These are phyloP conservation scores for Candida anutae DNA, from an alignment of 1,139 yeast species.

Conservation along the genomic window DNA sequence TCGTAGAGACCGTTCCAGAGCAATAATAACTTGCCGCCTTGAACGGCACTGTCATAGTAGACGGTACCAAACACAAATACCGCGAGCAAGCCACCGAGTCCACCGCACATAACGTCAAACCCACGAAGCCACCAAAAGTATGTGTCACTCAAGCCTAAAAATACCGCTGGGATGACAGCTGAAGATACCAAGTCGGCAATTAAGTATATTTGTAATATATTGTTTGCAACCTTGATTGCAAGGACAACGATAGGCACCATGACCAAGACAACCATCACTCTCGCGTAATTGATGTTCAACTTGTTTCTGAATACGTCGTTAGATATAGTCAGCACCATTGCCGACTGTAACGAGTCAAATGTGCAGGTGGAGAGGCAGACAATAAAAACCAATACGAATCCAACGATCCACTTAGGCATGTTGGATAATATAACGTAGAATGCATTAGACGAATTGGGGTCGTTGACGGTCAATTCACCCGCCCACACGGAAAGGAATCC, in stretches of 20 bases:
- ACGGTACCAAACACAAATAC: constrained; percentile 81
- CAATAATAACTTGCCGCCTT: constrained; percentile 71
- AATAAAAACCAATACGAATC: constrained; percentile 70
- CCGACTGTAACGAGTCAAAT: constrained; percentile 83
- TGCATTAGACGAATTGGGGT: constrained; percentile 53
- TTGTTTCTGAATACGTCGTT: constrained; percentile 85
- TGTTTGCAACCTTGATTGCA: constrained; percentile 72
- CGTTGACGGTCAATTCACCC: constrained; percentile 57
- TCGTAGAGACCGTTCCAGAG: constrained; percentile 74
- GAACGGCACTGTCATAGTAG: constrained; percentile 61
- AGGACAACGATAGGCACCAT: constrained; percentile 83
- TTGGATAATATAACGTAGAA: constrained; percentile 62
- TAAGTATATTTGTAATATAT: constrained; percentile 77
- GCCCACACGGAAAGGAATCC: constrained; percentile 92
- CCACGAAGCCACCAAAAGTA: constrained; percentile 68
- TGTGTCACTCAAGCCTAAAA: constrained; percentile 64
- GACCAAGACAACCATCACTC: constrained; percentile 64
- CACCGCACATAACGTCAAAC: constrained; percentile 75
- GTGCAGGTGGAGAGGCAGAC: constrained; percentile 78
- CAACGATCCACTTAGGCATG: constrained; percentile 86
- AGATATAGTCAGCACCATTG: constrained; percentile 80
- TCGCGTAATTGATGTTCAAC: constrained; percentile 55
- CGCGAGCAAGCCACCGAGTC: constrained; percentile 70
- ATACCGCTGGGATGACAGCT: constrained; percentile 77
- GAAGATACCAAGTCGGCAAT: constrained; percentile 88